Percentiles rank a stretch among this genome's conserved stretches.
phyloP scores from a whole-genome alignment of 495 filamentous ascomycete species.

The Chaetomium cochliodes region DNA sequence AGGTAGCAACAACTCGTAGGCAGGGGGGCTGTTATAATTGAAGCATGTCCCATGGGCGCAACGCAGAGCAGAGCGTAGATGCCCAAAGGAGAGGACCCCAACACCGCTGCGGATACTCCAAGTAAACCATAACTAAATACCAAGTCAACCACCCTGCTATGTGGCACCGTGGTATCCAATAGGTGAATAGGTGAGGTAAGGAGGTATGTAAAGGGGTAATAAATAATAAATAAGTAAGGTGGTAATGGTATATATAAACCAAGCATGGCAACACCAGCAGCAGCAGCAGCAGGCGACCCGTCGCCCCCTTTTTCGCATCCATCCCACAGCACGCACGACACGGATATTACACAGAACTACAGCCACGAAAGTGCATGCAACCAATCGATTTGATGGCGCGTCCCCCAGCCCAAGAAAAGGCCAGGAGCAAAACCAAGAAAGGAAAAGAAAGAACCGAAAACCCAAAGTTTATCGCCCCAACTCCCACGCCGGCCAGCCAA shows the following conservation, averaged over 20 bases:
- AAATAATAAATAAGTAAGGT: too few relatives aligned
- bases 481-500: background rate
- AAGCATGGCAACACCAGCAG: too few relatives aligned
- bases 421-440: background rate
- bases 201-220: too few relatives aligned
- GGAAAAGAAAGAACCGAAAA: background rate
- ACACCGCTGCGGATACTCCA: too few relatives aligned
- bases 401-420: background rate
- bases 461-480: background rate
- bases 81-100: background rate
- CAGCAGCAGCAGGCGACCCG: too few relatives aligned
- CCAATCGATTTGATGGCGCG: background rate
- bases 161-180: background rate
- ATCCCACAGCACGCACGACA: background rate
- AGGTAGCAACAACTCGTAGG: background rate
- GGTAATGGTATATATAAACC: too few relatives aligned
- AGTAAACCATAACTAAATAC: too few relatives aligned
- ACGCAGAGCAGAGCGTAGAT: background rate
- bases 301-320: background rate
- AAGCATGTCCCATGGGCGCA: constrained; percentile 28
- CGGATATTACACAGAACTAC: background rate
- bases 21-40: constrained; percentile 39
- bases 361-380: background rate
- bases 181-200: background rate
- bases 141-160: background rate